Percentiles rank a stretch among this genome's conserved stretches.
Evolutionary conservation across 1,139 yeast species (phyloP).

Genomic region (Scheffersomyces segobiensis): DNA sequence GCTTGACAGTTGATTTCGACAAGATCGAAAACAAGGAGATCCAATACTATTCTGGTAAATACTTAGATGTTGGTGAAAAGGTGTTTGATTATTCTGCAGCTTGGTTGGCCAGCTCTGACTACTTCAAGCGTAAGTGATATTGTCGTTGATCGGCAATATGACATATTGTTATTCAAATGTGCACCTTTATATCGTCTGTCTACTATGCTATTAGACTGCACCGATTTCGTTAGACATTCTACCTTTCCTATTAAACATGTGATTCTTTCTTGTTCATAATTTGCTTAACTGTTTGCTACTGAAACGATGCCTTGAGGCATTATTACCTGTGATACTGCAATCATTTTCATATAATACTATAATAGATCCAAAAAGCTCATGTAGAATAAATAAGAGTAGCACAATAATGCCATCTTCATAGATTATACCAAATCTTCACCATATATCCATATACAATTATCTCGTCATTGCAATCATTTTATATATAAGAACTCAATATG

Average conservation of each 20-base stretch:
- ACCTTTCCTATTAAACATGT: not conserved
- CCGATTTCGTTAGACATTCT: not conserved
- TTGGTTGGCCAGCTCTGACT: constrained; percentile 68
- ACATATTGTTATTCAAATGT: no score
- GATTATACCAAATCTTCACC: not conserved
- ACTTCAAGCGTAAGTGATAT: constrained; percentile 60
- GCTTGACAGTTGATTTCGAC: constrained; percentile 55
- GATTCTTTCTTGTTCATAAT: not conserved
- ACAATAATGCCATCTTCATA: not conserved
- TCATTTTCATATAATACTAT: not conserved
- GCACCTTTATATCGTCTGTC: not conserved
- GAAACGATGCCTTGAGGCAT: not conserved
- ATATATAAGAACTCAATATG: not conserved
- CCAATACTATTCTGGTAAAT: constrained; percentile 60
- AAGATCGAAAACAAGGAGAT: constrained; percentile 46
- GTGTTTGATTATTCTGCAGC: constrained; percentile 74
- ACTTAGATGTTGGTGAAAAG: constrained; percentile 83
- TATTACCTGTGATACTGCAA: not conserved
- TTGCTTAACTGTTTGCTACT: not conserved
- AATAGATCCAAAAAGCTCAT: not conserved
- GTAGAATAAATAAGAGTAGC: not conserved
- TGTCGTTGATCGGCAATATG: not conserved
- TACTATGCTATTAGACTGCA: no score
- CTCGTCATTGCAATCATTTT: not conserved
- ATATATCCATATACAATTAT: no score